phyloP scores from a whole-genome alignment of 768 basidiomycete species.

The Ramaria sp. region DNA sequence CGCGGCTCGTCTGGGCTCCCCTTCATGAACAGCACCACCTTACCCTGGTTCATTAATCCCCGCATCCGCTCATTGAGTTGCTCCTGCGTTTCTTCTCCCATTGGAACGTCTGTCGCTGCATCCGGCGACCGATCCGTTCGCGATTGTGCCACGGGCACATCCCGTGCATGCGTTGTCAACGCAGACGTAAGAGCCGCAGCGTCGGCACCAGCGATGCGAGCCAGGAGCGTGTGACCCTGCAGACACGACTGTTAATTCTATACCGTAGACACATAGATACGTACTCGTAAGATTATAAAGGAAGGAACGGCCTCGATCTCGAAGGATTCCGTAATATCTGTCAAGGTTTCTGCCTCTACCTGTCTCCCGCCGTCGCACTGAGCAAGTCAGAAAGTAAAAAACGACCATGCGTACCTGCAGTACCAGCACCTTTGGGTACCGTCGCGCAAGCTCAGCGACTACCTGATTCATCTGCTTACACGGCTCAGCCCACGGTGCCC shows the following conservation, averaged over 20 bases:
- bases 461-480: constrained; percentile 85
- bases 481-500: constrained; percentile 88
- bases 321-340: constrained; percentile 87
- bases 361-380: constrained; percentile 19
- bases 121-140: constrained; percentile 29
- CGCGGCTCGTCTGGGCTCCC: constrained; percentile 66
- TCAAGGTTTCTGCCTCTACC: constrained; percentile 75
- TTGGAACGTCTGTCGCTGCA: constrained; percentile 12
- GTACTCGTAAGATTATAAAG: constrained; percentile 71
- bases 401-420: constrained; percentile 45
- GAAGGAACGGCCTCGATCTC: constrained; percentile 84
- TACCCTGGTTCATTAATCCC: constrained; percentile 65
- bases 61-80: constrained; percentile 56
- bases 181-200: constrained; percentile 49
- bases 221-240: constrained; percentile 84
- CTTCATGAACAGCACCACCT: constrained; percentile 88
- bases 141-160: constrained; percentile 17
- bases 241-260: neutral
- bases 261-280: constrained; percentile 14
- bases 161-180: constrained; percentile 45
- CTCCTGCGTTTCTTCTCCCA: constrained; percentile 33
- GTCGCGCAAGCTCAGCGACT: constrained; percentile 59
- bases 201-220: constrained; percentile 72
- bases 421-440: constrained; percentile 58
- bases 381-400: neutral